Evolutionary conservation across 768 basidiomycete genomes (phyloP).

Genomic region (Mycena albidolilacea): DNA sequence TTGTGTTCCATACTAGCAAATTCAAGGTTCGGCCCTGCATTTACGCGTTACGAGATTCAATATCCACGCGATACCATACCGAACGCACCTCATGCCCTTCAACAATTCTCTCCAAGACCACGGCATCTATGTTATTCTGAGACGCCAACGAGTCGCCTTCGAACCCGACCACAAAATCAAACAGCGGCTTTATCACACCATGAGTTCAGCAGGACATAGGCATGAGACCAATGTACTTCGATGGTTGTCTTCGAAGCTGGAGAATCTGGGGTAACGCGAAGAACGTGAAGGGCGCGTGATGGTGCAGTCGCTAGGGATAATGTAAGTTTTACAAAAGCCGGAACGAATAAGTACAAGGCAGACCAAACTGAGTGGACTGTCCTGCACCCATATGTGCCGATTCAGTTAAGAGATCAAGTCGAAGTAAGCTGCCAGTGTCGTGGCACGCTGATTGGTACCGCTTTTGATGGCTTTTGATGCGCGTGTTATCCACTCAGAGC

Average conservation of each 20-base stretch:
- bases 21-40: conserved; percentile 67
- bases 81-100: conserved; percentile 74
- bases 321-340: conserved; percentile 2
- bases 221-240: conserved; percentile 52
- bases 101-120: conserved; percentile 84
- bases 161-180: conserved; percentile 96
- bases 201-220: conserved; percentile 48
- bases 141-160: conserved; percentile 74
- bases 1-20: conserved; percentile 88
- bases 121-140: conserved; percentile 72
- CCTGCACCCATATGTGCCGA: conserved; percentile 74
- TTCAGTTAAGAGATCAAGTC: background rate
- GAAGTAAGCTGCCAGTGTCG: conserved; percentile 1
- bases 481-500: background rate
- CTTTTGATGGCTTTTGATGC: background rate
- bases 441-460: background rate
- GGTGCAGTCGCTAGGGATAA: conserved; percentile 60
- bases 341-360: conserved; percentile 38
- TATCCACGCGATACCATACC: too few species aligned
- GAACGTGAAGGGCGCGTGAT: conserved; percentile 82
- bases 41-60: too few species aligned
- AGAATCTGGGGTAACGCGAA: conserved; percentile 90
- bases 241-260: conserved; percentile 90
- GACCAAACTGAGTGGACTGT: conserved; percentile 66
- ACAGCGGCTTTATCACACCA: conserved; percentile 72